Evolutionary conservation across 306 rosid species (phyloP), one percentile per base, ranked within the genome.

Genomic region (Neltuma alba): DNA sequence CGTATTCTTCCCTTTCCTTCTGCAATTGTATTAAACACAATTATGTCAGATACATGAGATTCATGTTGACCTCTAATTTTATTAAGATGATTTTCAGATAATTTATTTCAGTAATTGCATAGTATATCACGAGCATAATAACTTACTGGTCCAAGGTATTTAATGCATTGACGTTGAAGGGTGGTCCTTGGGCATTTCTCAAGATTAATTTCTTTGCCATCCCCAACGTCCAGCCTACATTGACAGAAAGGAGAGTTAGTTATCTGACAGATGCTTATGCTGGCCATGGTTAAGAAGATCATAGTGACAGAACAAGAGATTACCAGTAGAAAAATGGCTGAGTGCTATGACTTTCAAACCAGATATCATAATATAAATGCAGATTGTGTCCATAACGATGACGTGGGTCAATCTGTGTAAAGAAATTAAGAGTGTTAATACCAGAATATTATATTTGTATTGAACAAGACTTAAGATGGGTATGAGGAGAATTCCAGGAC

Each of bases 321-420:
- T 82, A 95, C 99, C 99, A 95, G 86, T 91, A 95, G 89, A 95
- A 95, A 86, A 95, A 95, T 38, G 99, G 99, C 69, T 95, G 99
- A 6, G 75, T 75, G 89, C 98, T 93, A 71, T 93, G 96, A 65
- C 97, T 93, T 74, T 70, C 88, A 78, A 90, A 93, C 99, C 98
- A 95, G 23, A 90, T 79, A 21, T 95, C 99, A 86, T 95, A 95
- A 81, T 95, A 95, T 0, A 91, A 76, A 80, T 95, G 98, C 71
- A 95, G 80, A 81, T 95, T 93, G 90, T 95, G 99, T 71, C 99
- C 99, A 64, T 95, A 95, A 0, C 99, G 97, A 73, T 95, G 99
- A 15, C 99, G 97, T 69, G 98, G 97, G 79, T 95, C 99, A 82
- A 95, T 93, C 99, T 95, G 86, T 62, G 50, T 2, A 81, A 83